Conservation (phyloP, 257 asterid species). For the Plantago elongata region DNA sequence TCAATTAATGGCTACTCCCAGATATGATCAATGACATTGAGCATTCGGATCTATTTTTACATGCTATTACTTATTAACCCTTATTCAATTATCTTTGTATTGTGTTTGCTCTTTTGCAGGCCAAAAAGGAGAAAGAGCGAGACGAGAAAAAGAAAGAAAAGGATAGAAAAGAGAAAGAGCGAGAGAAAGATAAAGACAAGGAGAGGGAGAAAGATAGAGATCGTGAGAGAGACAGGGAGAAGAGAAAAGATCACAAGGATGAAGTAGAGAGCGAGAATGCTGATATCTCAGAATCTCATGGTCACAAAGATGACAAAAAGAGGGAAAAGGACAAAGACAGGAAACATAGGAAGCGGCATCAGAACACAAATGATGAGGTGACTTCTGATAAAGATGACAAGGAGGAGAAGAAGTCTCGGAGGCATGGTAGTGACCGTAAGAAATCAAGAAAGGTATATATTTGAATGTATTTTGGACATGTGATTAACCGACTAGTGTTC, state of each 20-base stretch:
- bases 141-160: constrained; percentile 76
- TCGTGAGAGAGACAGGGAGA: constrained; percentile 63
- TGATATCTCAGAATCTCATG: constrained; percentile 48
- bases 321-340: constrained; percentile 80
- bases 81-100: not conserved
- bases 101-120: constrained; percentile 35
- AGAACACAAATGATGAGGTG: constrained; percentile 62
- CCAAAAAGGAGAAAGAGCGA: constrained; percentile 78
- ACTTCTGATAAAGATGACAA: constrained; percentile 84
- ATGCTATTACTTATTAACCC: no score
- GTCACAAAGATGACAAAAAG: constrained; percentile 69
- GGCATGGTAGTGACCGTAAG: constrained; percentile 89
- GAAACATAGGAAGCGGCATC: constrained; percentile 87
- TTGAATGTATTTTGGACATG: not conserved
- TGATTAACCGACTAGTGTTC: not conserved
- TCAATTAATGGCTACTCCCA: no score
- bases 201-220: constrained; percentile 60
- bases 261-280: constrained; percentile 51
- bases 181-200: constrained; percentile 31
- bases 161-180: constrained; percentile 42
- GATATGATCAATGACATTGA: not conserved
- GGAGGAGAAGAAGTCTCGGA: constrained; percentile 79
- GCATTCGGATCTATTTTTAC: no score
- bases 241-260: constrained; percentile 64
- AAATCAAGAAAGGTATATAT: constrained; percentile 82